Evolutionary conservation across 768 basidiomycete species (phyloP).

Genomic region (Suillus luteus): DNA sequence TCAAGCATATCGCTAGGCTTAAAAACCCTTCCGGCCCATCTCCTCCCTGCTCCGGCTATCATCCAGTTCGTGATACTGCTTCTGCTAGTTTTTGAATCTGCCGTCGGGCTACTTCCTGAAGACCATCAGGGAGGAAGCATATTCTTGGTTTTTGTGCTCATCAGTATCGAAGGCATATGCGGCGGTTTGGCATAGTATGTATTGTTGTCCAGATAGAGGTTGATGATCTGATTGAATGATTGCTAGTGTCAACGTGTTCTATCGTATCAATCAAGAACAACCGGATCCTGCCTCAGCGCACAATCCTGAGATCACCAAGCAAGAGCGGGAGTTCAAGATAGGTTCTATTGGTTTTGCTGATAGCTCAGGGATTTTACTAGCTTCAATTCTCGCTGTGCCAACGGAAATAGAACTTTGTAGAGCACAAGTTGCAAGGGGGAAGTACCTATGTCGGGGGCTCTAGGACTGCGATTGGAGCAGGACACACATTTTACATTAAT

Average conservation of each 20-base stretch:
- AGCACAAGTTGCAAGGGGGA: slow-evolving; percentile 69
- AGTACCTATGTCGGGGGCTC: slow-evolving; percentile 66
- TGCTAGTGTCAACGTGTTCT: slow-evolving; percentile 84
- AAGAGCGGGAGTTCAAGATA: slow-evolving; percentile 88
- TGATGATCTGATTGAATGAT: slow-evolving; percentile 18
- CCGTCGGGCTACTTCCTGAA: slow-evolving; percentile 61
- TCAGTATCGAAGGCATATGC: slow-evolving; percentile 88
- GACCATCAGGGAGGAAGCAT: slow-evolving; percentile 51
- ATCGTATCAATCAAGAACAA: slow-evolving; percentile 75
- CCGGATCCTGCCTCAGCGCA: slow-evolving; percentile 47
- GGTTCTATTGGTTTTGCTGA: slow-evolving; percentile 88
- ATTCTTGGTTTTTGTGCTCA: slow-evolving; percentile 67
- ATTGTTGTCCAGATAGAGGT: background rate
- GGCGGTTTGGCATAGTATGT: slow-evolving; percentile 90
- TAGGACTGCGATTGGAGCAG: slow-evolving; percentile 27
- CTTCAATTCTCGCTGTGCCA: slow-evolving; percentile 42
- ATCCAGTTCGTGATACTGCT: slow-evolving; percentile 68
- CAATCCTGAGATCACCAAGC: slow-evolving; percentile 61
- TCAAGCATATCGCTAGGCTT: slow-evolving; percentile 87
- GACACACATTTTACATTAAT: slow-evolving; percentile 4
- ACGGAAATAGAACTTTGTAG: slow-evolving; percentile 74
- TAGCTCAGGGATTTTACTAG: slow-evolving; percentile 64
- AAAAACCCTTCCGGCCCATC: slow-evolving; percentile 67
- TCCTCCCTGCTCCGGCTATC: slow-evolving; percentile 77
- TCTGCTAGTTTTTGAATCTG: slow-evolving; percentile 64